phyloP scores from a whole-genome alignment of 108 stramenopile species.

The Stephanodiscus minutulus region DNA sequence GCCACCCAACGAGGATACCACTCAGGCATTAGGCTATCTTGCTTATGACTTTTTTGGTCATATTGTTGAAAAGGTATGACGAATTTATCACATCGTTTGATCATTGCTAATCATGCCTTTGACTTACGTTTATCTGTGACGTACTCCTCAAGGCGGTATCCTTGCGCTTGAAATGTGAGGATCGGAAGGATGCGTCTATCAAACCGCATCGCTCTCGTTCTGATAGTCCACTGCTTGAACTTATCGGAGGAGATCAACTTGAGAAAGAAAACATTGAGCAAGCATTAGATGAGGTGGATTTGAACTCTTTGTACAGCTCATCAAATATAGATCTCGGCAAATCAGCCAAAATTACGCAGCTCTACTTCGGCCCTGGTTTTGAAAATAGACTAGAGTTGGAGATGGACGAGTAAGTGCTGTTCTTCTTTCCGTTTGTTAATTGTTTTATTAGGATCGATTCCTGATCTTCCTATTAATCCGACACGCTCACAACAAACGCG shows the following conservation, averaged over 20 bases:
- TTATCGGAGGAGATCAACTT: conserved; percentile 60
- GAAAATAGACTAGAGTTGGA: conserved; percentile 84
- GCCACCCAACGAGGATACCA: conserved; percentile 75
- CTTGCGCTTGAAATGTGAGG: conserved; percentile 16
- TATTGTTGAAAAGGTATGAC: conserved; percentile 77
- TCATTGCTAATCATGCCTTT: conserved; percentile 9
- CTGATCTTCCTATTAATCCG: conserved; percentile 5
- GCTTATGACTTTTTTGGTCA: conserved; percentile 81
- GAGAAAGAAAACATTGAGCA: conserved; percentile 51
- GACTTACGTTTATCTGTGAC: conserved; percentile 33
- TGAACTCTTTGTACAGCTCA: conserved; percentile 58
- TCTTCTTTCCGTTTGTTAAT: background rate
- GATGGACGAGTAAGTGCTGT: conserved; percentile 68
- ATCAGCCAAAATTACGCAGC: conserved; percentile 56
- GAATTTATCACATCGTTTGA: background rate
- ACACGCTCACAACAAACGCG: background rate
- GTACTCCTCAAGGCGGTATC: conserved; percentile 23
- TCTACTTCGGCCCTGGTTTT: conserved; percentile 89
- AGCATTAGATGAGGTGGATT: conserved; percentile 57
- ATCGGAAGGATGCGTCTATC: conserved; percentile 1
- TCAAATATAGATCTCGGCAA: conserved; percentile 31
- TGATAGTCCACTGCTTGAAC: conserved; percentile 48
- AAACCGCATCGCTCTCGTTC: conserved; percentile 14
- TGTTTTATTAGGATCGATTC: background rate
- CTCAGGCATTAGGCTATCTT: conserved; percentile 78